A percentile compares a stretch with the other conserved stretches of the same genome.
Conservation (phyloP, 257 asterid species). For the Parsonsia alboflavescens region DNA sequence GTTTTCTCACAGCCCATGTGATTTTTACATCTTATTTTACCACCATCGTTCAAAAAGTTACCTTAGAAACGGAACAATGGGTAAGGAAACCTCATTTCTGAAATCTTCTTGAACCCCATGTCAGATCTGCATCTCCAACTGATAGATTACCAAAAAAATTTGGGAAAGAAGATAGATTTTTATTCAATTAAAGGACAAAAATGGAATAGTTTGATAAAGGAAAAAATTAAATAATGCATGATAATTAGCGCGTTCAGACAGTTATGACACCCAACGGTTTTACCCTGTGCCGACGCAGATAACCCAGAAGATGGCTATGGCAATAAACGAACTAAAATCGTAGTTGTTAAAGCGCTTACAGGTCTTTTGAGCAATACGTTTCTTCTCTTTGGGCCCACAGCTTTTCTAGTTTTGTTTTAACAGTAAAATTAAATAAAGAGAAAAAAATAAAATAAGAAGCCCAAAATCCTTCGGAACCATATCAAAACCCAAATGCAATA, state of each 20-base stretch:
- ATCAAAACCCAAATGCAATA: neutral
- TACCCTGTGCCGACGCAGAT: neutral
- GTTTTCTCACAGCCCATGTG: neutral
- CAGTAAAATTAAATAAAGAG: no score
- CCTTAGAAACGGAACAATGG: neutral
- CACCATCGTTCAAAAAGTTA: neutral
- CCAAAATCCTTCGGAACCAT: neutral
- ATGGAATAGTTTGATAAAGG: neutral
- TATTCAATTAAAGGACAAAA: neutral
- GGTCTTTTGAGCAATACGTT: no score
- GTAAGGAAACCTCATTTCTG: slow-evolving; percentile 4
- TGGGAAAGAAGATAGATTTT: neutral
- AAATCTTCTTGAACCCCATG: neutral
- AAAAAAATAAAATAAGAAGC: no score
- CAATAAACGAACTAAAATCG: no score
- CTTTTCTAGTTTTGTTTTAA: no score
- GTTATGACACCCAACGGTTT: slow-evolving; percentile 4
- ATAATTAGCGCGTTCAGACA: slow-evolving; percentile 5
- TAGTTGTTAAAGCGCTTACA: no score
- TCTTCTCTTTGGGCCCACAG: neutral
- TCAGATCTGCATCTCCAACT: slow-evolving; percentile 11
- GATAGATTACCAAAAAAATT: neutral
- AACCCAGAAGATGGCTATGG: neutral
- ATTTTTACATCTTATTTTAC: neutral
- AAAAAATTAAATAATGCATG: no score